Evolutionary conservation across 2,329 filamentous ascomycete genomes (phyloP), one percentile per base, ranked within the genome.

Genomic region (Pseudomassariella vexata): DNA sequence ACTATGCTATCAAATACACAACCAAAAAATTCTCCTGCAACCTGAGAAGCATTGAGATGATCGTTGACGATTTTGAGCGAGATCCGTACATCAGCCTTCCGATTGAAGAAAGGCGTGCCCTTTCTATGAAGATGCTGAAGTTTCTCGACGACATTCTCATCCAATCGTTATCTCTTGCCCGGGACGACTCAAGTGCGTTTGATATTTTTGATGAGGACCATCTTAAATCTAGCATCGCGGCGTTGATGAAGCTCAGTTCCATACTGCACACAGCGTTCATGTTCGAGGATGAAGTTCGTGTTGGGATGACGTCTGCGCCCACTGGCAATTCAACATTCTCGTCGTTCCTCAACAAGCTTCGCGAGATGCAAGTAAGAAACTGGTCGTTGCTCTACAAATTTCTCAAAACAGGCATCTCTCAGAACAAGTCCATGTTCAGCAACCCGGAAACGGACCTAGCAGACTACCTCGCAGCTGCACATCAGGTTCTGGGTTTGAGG

Each of bases 11-110:
- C 39, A 76, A 84, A 6, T 95, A 95, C 48, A 65, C 76, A 1
- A 88, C 90, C 0, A 95, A 95, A 55, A 80, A 92, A 10, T 78
- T 95, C 19, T 94, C 85, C 1, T 96, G 89, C 56, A 76, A 85
- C 38, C 66, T 98, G 19, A 82, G 84, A 45, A 86, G 85, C 44
- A 85, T 96, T 28, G 86, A 94, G 52, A 82, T 89, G 47, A 76
- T 96, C 14, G 68, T 92, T 3, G 66, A 65, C 14, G 73, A 77
- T 38, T 59, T 78, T 21, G 68, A 72, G 36, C 57, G 63, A 15
- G 83, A 92, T 39, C 63, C 88, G 7, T 79, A 79, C 44, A 64
- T 73, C 8, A 60, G 70, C 6, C 71, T 74, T 1, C 61, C 78
- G 0, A 61, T 66, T 14, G 75, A 80, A 17, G 73, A 82, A 14